These are phyloP conservation scores for Ceratobasidium sp. DNA, from an alignment of 1,284 basidiomycete genomes.

Conservation along the genomic window DNA sequence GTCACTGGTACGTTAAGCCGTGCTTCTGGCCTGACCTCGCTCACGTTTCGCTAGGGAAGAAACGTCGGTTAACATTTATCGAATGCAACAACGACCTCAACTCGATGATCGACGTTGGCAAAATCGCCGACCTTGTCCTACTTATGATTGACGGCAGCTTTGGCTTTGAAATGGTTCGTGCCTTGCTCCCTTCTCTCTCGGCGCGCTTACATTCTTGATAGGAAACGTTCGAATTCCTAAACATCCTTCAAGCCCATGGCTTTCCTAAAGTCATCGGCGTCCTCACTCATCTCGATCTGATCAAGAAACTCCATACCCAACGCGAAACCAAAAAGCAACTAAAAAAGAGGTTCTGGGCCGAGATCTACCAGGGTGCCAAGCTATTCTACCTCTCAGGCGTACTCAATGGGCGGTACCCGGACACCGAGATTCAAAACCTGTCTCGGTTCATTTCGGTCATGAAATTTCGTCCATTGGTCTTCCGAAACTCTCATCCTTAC, in stretches of 20 bases:
- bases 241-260: slow-evolving; percentile 95
- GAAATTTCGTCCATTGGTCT: slow-evolving; percentile 97
- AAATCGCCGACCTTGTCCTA: slow-evolving; percentile 94
- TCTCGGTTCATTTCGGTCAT: slow-evolving; percentile 96
- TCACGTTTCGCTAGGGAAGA: slow-evolving; percentile 64
- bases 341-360: slow-evolving; percentile 99
- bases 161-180: slow-evolving; percentile 96
- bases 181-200: neutral
- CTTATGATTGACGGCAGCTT: slow-evolving; percentile 98
- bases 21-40: neutral
- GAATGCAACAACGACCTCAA: slow-evolving; percentile 99
- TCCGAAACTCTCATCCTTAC: slow-evolving; percentile 95
- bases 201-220: slow-evolving; percentile 48
- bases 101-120: slow-evolving; percentile 97
- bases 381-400: slow-evolving; percentile 98
- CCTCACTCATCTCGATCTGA: slow-evolving; percentile 94
- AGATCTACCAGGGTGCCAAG: slow-evolving; percentile 98
- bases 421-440: slow-evolving; percentile 94
- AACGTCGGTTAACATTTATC: slow-evolving; percentile 89
- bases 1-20: slow-evolving; percentile 58
- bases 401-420: slow-evolving; percentile 97
- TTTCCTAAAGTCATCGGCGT: slow-evolving; percentile 99
- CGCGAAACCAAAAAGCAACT: slow-evolving; percentile 93
- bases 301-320: slow-evolving; percentile 89
- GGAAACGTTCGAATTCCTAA: slow-evolving; percentile 99